Evolutionary conservation across 306 rosid species (phyloP).

Genomic region (Cicer cuneatum): DNA sequence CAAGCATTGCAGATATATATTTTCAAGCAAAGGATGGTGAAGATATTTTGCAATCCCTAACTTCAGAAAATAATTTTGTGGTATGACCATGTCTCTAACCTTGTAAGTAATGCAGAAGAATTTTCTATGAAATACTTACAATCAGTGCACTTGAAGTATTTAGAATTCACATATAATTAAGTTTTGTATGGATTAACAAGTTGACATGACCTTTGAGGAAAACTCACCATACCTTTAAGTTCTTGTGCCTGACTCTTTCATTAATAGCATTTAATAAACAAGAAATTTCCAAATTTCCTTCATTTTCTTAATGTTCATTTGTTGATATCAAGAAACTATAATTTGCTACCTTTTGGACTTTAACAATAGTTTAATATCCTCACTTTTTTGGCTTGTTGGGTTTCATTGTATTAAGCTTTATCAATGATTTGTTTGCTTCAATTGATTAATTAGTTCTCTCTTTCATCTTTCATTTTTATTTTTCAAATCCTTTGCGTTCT

Average conservation of each 20-base stretch:
- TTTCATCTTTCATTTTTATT: slow-evolving; percentile 23
- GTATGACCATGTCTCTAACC: slow-evolving; percentile 56
- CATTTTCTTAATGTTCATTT: neutral
- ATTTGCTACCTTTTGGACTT: slow-evolving; percentile 10
- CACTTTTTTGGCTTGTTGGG: slow-evolving; percentile 27
- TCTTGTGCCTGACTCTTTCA: slow-evolving; percentile 18
- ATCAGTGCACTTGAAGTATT: neutral
- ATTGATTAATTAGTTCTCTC: slow-evolving; percentile 1
- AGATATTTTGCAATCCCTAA: slow-evolving; percentile 69
- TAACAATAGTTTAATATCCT: slow-evolving; percentile 20
- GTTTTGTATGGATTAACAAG: slow-evolving; percentile 3
- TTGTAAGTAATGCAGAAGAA: slow-evolving; percentile 11
- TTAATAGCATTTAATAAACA: slow-evolving; percentile 13
- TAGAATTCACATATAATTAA: neutral
- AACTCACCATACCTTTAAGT: slow-evolving; percentile 9
- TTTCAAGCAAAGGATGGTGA: slow-evolving; percentile 84
- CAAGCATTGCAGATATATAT: slow-evolving; percentile 76
- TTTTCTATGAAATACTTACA: slow-evolving; percentile 14
- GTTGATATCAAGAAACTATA: slow-evolving; percentile 16
- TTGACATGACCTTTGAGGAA: slow-evolving; percentile 11
- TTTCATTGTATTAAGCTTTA: slow-evolving; percentile 22
- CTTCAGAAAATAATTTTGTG: slow-evolving; percentile 87
- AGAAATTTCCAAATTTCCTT: slow-evolving; percentile 16
- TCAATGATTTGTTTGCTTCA: slow-evolving; percentile 30
- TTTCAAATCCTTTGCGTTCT: slow-evolving; percentile 20